Conservation (phyloP, 441 rosid species). For the Erodium moschatum region DNA sequence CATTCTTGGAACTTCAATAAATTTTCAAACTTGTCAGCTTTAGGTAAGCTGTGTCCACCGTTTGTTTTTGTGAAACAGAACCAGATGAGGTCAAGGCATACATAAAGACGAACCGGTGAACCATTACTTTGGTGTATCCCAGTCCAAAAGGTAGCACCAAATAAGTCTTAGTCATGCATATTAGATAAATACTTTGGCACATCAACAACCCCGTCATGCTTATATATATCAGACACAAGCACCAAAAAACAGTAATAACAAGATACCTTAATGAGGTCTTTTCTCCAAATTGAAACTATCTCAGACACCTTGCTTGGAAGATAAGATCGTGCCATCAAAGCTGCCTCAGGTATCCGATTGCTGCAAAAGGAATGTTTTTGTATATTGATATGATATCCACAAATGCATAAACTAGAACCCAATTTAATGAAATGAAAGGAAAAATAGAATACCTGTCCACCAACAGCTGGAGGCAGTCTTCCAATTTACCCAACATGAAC, state of each 20-base stretch:
- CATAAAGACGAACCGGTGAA: not conserved
- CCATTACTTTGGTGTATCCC: not conserved
- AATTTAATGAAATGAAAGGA: slow-evolving; percentile 15
- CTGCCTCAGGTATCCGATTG: slow-evolving; percentile 99
- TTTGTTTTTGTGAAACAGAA: not conserved
- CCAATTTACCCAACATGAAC: slow-evolving; percentile 87
- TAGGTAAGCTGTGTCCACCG: not conserved
- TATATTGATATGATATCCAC: slow-evolving; percentile 15
- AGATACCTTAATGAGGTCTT: slow-evolving; percentile 76
- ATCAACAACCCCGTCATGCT: not conserved
- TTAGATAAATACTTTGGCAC: not conserved
- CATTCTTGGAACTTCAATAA: not conserved
- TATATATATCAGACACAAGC: not conserved
- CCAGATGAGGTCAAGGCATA: not conserved
- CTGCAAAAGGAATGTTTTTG: slow-evolving; percentile 41
- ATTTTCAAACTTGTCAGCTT: not conserved
- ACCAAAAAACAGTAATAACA: slow-evolving; percentile 18
- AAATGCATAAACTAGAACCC: slow-evolving; percentile 12
- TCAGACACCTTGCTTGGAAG: slow-evolving; percentile 95
- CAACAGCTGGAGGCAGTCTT: slow-evolving; percentile 85
- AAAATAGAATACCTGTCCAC: slow-evolving; percentile 58
- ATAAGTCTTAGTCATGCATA: not conserved
- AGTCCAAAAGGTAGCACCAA: not conserved
- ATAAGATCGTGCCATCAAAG: slow-evolving; percentile 91
- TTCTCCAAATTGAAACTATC: slow-evolving; percentile 87